These are phyloP conservation scores for Russula compacta DNA, from an alignment of 768 basidiomycete species.

Conservation along the genomic window DNA sequence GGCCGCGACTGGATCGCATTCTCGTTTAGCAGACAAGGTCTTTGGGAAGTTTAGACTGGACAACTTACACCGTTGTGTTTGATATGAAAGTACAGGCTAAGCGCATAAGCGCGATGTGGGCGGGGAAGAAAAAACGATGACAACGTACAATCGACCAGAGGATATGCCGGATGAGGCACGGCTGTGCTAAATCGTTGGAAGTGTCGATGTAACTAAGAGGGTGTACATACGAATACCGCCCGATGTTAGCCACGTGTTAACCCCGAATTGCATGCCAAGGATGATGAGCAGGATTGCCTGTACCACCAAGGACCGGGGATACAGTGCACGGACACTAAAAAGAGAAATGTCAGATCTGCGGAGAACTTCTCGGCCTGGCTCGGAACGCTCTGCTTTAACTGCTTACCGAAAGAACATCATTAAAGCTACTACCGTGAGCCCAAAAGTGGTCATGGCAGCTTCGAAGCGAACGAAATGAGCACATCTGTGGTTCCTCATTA, in stretches of 20 bases:
- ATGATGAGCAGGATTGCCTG: slow-evolving; percentile 26
- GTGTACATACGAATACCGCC: slow-evolving; percentile 37
- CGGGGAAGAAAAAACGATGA: neutral
- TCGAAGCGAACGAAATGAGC: slow-evolving; percentile 28
- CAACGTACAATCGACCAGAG: slow-evolving; percentile 4
- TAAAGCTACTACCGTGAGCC: slow-evolving; percentile 40
- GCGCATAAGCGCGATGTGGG: neutral
- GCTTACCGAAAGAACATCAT: slow-evolving; percentile 51
- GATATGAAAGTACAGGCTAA: slow-evolving; percentile 37
- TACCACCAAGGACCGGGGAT: slow-evolving; percentile 22
- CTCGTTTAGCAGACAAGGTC: neutral
- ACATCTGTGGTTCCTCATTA: slow-evolving; percentile 11
- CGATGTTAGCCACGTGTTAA: slow-evolving; percentile 49
- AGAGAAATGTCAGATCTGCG: neutral
- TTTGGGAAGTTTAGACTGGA: neutral
- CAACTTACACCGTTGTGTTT: slow-evolving; percentile 21
- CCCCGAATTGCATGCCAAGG: slow-evolving; percentile 33
- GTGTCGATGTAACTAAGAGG: neutral
- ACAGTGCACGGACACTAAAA: slow-evolving; percentile 27
- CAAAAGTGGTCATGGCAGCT: slow-evolving; percentile 41
- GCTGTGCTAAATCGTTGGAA: neutral
- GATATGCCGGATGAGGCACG: neutral
- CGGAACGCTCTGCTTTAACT: neutral
- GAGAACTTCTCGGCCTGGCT: neutral
- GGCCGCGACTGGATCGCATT: slow-evolving; percentile 17